A percentile compares a stretch with the other conserved stretches of the same genome.
phyloP scores from a whole-genome alignment of 345 rosid species.

The Citrus cavaleriei region DNA sequence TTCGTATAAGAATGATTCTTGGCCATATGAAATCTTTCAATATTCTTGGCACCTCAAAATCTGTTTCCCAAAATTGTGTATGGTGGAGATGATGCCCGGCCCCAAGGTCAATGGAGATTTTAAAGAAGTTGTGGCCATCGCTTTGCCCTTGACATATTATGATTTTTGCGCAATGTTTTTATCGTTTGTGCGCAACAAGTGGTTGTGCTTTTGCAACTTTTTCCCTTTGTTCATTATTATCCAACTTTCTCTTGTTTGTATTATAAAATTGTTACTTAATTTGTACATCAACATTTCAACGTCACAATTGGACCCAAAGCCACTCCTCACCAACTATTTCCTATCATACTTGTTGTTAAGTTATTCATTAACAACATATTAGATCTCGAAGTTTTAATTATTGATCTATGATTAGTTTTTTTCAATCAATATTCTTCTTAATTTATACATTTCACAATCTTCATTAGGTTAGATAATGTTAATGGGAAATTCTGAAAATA shows the following conservation, averaged over 20 bases:
- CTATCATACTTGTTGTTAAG: no score
- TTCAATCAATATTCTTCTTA: no score
- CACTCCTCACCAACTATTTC: not conserved
- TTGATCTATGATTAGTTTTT: no score
- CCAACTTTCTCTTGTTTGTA: not conserved
- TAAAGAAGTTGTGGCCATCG: not conserved
- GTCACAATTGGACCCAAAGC: not conserved
- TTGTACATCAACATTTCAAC: not conserved
- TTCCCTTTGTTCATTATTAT: not conserved
- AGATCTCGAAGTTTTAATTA: no score
- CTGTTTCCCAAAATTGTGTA: not conserved
- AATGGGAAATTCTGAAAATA: no score
- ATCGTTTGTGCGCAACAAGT: not conserved
- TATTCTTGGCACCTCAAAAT: not conserved
- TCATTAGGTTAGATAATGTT: not conserved
- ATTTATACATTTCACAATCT: not conserved
- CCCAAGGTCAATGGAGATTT: conserved; percentile 15
- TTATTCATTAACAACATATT: no score
- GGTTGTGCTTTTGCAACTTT: not conserved
- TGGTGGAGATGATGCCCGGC: not conserved
- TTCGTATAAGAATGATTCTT: not conserved
- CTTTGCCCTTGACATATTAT: not conserved
- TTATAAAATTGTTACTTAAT: not conserved
- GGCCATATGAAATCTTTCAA: not conserved
- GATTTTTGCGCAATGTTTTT: not conserved